These are phyloP conservation scores for Boletus edulis DNA, from an alignment of 768 basidiomycete species.

Conservation along the genomic window DNA sequence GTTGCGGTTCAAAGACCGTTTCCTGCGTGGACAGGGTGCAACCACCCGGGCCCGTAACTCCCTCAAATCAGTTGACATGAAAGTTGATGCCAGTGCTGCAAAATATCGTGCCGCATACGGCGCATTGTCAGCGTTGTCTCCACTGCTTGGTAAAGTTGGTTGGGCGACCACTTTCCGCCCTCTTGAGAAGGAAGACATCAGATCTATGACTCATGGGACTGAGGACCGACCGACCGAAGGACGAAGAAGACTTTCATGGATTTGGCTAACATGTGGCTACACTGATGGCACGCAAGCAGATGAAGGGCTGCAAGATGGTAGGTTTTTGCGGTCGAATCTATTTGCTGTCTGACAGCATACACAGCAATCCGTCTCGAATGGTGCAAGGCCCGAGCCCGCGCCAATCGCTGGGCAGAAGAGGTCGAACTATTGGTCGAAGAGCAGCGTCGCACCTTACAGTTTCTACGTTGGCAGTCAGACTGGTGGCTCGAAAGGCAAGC, in stretches of 20 bases:
- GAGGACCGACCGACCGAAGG: neutral
- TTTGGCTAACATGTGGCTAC: neutral
- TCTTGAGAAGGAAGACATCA: neutral
- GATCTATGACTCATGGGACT: neutral
- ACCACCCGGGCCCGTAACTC: neutral
- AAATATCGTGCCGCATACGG: neutral
- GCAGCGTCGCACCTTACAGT: no score
- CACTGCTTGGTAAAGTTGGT: neutral
- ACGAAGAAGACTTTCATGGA: neutral
- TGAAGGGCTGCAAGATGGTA: neutral
- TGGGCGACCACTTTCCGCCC: neutral
- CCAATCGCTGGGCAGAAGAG: no score
- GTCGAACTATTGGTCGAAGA: no score
- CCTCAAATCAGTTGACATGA: neutral
- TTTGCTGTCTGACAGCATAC: neutral
- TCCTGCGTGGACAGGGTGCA: neutral
- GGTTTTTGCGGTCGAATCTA: neutral
- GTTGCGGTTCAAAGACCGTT: neutral
- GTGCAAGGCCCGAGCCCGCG: neutral
- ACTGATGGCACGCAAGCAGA: neutral
- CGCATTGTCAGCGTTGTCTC: neutral
- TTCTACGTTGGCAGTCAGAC: no score
- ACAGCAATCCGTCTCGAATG: neutral
- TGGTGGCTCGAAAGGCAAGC: no score
- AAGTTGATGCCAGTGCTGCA: neutral